A percentile compares a stretch with the other conserved stretches of the same genome.
Conservation (phyloP, 208 protist species). For the Trichomonas gallinae region DNA sequence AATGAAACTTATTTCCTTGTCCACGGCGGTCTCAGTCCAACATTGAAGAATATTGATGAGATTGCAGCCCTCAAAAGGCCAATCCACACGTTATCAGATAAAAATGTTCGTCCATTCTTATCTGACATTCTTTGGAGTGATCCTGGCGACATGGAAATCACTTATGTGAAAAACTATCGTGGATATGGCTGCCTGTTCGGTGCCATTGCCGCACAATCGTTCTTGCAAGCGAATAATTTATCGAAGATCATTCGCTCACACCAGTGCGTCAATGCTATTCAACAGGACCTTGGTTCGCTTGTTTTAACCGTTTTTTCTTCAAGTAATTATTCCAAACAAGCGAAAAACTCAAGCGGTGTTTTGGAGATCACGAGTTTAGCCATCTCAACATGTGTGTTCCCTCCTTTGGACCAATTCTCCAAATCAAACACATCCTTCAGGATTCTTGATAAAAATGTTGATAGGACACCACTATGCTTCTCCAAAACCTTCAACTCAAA, state of each 20-base stretch:
- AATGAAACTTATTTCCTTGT: slow-evolving; percentile 20
- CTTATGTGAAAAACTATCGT: not conserved
- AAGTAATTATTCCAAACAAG: not conserved
- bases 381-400: not conserved
- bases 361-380: not conserved
- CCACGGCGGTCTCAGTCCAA: not conserved
- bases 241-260: not conserved
- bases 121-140: not conserved
- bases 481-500: not conserved
- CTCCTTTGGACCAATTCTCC: not conserved
- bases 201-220: not conserved
- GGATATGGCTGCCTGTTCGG: not conserved
- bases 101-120: not conserved
- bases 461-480: not conserved
- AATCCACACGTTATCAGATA: not conserved
- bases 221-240: not conserved
- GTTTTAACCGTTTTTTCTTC: not conserved
- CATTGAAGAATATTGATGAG: not conserved
- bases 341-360: not conserved
- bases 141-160: not conserved
- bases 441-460: not conserved
- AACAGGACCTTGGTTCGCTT: not conserved
- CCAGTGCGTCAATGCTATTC: not conserved
- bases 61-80: not conserved
- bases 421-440: not conserved